These are phyloP conservation scores for Giardia muris DNA, from an alignment of 208 protist genomes.

Conservation along the genomic window DNA sequence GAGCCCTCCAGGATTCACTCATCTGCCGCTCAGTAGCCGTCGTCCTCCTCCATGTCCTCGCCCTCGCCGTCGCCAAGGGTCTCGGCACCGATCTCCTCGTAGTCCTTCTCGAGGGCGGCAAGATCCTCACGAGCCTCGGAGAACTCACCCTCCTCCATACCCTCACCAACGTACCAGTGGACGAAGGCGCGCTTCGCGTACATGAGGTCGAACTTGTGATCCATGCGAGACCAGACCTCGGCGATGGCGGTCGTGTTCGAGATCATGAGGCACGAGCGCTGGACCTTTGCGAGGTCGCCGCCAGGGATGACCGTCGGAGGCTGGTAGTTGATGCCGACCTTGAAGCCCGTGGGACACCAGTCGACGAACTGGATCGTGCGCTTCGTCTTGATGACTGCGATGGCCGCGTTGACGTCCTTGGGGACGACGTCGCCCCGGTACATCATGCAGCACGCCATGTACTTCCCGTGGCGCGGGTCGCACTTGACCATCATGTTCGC, in stretches of 20 bases:
- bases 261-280: conserved; percentile 47
- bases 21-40: conserved; percentile 1
- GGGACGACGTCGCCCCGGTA: conserved; percentile 58
- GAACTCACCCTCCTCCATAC: conserved; percentile 60
- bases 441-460: conserved; percentile 59
- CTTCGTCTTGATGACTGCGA: conserved; percentile 56
- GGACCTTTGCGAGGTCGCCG: conserved; percentile 62
- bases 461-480: conserved; percentile 55
- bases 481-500: conserved; percentile 55
- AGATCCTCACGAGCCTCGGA: conserved; percentile 55
- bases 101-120: conserved; percentile 52
- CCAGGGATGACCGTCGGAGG: conserved; percentile 72
- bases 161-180: conserved; percentile 59
- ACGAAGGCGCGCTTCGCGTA: conserved; percentile 59
- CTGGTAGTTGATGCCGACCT: conserved; percentile 86
- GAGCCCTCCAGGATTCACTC: no score
- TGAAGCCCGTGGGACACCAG: conserved; percentile 57
- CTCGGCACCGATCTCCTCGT: conserved; percentile 51
- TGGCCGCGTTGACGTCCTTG: conserved; percentile 54
- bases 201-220: conserved; percentile 57
- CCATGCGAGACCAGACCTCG: conserved; percentile 50
- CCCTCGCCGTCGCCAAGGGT: conserved; percentile 33
- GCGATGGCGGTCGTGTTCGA: conserved; percentile 55
- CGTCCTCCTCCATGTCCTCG: conserved; percentile 19
- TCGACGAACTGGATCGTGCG: conserved; percentile 57